Evolutionary conservation across 768 basidiomycete species (phyloP).

Genomic region (Dictyophora rubrovolvata): DNA sequence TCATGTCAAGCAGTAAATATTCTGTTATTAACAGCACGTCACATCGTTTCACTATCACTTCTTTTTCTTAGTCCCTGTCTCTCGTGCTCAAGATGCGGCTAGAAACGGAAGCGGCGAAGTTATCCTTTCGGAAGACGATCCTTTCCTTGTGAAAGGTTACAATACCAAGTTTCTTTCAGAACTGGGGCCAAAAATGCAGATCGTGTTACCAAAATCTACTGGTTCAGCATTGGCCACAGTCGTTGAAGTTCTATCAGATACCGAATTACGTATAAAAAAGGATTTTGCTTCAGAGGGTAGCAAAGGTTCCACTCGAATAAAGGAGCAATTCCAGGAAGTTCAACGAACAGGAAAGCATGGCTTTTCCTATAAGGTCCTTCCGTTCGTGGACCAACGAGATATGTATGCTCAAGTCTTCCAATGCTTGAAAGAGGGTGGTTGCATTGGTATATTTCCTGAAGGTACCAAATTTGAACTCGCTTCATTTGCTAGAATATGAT

Average conservation of each 20-base stretch:
- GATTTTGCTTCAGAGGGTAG: conserved; percentile 80
- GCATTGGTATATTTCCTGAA: conserved; percentile 98
- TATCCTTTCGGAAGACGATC: conserved; percentile 61
- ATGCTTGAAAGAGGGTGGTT: conserved; percentile 72
- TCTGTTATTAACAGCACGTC: background rate
- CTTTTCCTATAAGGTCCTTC: conserved; percentile 70
- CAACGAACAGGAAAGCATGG: conserved; percentile 48
- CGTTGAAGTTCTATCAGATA: conserved; percentile 81
- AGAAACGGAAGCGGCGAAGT: conserved; percentile 66
- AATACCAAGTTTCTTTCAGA: conserved; percentile 69
- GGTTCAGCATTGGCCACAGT: conserved; percentile 76
- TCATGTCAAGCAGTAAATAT: conserved; percentile 81
- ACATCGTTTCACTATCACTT: conserved; percentile 9
- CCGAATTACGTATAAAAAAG: conserved; percentile 70
- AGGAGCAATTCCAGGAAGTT: conserved; percentile 57
- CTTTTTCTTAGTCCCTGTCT: conserved; percentile 66
- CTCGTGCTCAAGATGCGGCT: conserved; percentile 81
- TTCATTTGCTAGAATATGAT: background rate
- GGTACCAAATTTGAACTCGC: conserved; percentile 34
- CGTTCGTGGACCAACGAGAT: conserved; percentile 85
- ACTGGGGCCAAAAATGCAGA: conserved; percentile 69
- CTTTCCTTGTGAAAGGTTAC: conserved; percentile 73
- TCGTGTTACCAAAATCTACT: conserved; percentile 74
- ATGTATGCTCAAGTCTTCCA: conserved; percentile 94
- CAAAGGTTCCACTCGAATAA: conserved; percentile 55